A percentile compares a stretch with the other conserved stretches of the same genome.
phyloP scores from a whole-genome alignment of 2,329 filamentous ascomycete species.

The Bisporella sp. region DNA sequence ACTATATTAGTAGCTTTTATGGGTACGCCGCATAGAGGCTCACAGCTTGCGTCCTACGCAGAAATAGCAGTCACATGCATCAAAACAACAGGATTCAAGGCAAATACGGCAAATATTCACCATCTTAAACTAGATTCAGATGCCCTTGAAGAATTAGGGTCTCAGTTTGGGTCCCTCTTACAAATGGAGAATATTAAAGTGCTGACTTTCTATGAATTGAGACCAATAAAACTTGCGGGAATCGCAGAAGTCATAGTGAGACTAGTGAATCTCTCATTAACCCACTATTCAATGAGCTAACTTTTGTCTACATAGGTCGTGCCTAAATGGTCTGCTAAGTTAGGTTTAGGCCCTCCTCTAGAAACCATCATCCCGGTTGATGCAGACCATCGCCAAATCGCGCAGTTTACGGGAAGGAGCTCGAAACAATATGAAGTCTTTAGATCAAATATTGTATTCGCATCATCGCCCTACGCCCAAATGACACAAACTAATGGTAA shows the following conservation, averaged over 20 bases:
- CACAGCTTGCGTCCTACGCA: constrained; percentile 2
- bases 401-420: not conserved
- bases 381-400: constrained; percentile 3
- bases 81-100: constrained; percentile 2
- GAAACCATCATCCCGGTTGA: constrained; percentile 1
- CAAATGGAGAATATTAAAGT: constrained; percentile 5
- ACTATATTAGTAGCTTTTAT: constrained; percentile 2
- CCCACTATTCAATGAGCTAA: not conserved
- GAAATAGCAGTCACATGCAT: constrained; percentile 2
- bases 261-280: not conserved
- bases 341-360: not conserved
- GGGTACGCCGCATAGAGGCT: constrained; percentile 4
- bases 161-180: constrained; percentile 4
- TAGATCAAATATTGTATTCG: not conserved
- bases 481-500: not conserved
- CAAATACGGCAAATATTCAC: constrained; percentile 4
- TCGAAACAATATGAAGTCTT: constrained; percentile 1
- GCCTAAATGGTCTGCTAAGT: constrained; percentile 1
- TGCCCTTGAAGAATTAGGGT: constrained; percentile 2
- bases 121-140: constrained; percentile 1
- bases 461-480: not conserved
- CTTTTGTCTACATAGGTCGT: not conserved
- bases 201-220: constrained; percentile 6
- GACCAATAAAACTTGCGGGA: constrained; percentile 1
- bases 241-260: constrained; percentile 1